Evolutionary conservation across 768 basidiomycete genomes (phyloP), one percentile per base, ranked within the genome.

Genomic region (Pleurotus sapidus): DNA sequence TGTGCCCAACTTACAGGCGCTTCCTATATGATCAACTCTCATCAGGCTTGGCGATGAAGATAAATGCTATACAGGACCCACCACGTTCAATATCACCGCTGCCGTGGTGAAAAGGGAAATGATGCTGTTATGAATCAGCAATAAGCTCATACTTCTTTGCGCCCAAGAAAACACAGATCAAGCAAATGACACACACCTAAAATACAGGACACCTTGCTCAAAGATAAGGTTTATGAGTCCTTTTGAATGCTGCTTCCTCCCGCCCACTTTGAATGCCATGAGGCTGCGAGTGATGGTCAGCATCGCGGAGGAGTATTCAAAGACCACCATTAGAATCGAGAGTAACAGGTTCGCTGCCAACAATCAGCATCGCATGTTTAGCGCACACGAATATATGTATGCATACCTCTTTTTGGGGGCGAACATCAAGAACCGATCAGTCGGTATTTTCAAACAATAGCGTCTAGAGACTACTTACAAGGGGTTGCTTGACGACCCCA

Each of bases 121-220:
- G 30, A 65, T 27, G 24, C 67, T 70, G 27, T 34, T 11, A 34
- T 9, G 9, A 7, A 34, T 34, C 30, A 34, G 8, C 30, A 34
- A 34, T 11, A 34, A 34, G 30, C 30, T 34, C 30, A 11, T 11
- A 34, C 11, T 34, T 34, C 30, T 9, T 9, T 15, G 34, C 1
- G 27, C 30, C 7, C 8, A 14, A 9, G 39, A 27, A 2, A 37
- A 40, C 20, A 37, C 18, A 30, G 24, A 3, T 42, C 7, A 6
- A 30, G 11, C 37, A 11, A 30, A 27, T 9, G 2, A 8, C 39
- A 18, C 63, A 6, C 23, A 70, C 70, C 63, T 65, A 53, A 70
- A 70, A 56, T 69, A 70, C 17, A 70, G 42, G 15, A 69, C 56
- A 17, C 69, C 68, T 63, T 71, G 68, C 27, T 71, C 65, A 8